Evolutionary conservation across 2,329 filamentous ascomycete species (phyloP), one percentile per base, ranked within the genome.

Genomic region (Penicillium sp.): DNA sequence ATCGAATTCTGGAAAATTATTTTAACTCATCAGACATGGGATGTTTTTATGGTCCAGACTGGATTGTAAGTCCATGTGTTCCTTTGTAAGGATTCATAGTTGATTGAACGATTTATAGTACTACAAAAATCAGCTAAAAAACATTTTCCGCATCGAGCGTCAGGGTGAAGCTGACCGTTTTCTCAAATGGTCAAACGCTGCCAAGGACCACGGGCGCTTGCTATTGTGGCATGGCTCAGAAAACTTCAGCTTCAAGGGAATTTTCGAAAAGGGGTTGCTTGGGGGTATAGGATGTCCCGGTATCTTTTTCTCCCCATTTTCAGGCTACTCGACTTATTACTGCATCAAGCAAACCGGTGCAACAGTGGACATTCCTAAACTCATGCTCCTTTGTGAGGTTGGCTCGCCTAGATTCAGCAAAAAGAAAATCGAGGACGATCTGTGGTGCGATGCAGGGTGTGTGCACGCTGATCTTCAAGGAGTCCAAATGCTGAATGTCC

Each of bases 211-310:
- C 1, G 11, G 19, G 2, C 33, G 49, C 10, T 22, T 13, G 10
- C 51, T 57, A 0, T 8, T 57, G 2, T 57, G 51, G 55, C 55
- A 57, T 43, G 55, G 55, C 39, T 39, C 55, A 0, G n/a, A 2
- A 4, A 29, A 22, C 16, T 1, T 0, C 3, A 35, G 27, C 14
- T 45, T 52, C n/a, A 2, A 4, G 7, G 13, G 26, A 1, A 52
- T 52, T 45, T 35, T 52, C 3, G 13, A 16, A n/a, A 1, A 26
- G n/a, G 49, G 49, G 6, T 11, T 52, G 9, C 2, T n/a, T 6
- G 35, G 35, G 16, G 35, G 26, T 8, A 3, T 16, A 14, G 14
- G 4, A 1, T 1, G 11, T 2, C 14, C 26, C 21, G 9, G 5
- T 1, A 29, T 52, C 19, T 52, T 27, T 24, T 6, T 45, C 13